Evolutionary conservation across 2,329 filamentous ascomycete genomes (phyloP).

Genomic region (Xylariaceae sp.): DNA sequence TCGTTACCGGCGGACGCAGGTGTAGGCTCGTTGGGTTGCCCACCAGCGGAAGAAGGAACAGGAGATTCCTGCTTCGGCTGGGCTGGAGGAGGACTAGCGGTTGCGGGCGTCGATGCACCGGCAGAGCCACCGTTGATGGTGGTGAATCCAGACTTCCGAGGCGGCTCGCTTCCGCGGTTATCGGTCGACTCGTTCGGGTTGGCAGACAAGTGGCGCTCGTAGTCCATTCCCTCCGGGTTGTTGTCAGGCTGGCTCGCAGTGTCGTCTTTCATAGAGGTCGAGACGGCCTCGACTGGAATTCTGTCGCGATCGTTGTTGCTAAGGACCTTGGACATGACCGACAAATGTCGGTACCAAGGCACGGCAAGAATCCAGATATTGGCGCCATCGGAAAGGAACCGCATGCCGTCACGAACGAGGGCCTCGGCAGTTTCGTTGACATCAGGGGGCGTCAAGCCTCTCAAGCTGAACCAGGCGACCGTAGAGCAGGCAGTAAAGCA

Average conservation of each 20-base stretch:
- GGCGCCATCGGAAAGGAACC: slow-evolving; percentile 54
- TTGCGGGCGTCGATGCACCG: slow-evolving; percentile 42
- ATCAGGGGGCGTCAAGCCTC: slow-evolving; percentile 52
- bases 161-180: slow-evolving; percentile 49
- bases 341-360: slow-evolving; percentile 56
- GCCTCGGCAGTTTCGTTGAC: slow-evolving; percentile 53
- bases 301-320: slow-evolving; percentile 44
- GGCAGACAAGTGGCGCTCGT: slow-evolving; percentile 40
- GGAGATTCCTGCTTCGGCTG: slow-evolving; percentile 36
- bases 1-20: slow-evolving; percentile 32
- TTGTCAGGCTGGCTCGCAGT: slow-evolving; percentile 49
- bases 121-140: slow-evolving; percentile 56
- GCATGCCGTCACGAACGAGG: slow-evolving; percentile 55
- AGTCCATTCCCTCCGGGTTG: slow-evolving; percentile 52
- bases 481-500: slow-evolving; percentile 59
- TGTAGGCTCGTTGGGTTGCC: slow-evolving; percentile 19
- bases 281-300: slow-evolving; percentile 25
- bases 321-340: slow-evolving; percentile 58
- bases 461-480: slow-evolving; percentile 58
- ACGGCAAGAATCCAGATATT: slow-evolving; percentile 57
- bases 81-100: slow-evolving; percentile 39
- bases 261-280: slow-evolving; percentile 50
- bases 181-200: slow-evolving; percentile 32
- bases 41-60: slow-evolving; percentile 21
- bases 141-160: slow-evolving; percentile 50